Conservation (phyloP, 176 grass and related monocot genomes). For the Zea mays region Zm-B73-REFERENCE-NAM-5.0 NC_050102.1:17481001-17481500, state of each 20-base stretch:
- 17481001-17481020: conserved; percentile 65
- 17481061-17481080: conserved; percentile 72
- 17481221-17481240: conserved; percentile 72
- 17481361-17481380: conserved; percentile 70
- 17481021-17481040: conserved; percentile 67
- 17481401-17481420: conserved; percentile 90
- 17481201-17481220: conserved; percentile 85
- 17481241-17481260: conserved; percentile 78
- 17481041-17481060: conserved; percentile 58
- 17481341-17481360: conserved; percentile 50
- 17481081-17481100: conserved; percentile 75
- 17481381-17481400: conserved; percentile 69
- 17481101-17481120: conserved; percentile 87
- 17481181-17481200: conserved; percentile 52
- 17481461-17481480: conserved; percentile 78
- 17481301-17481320: conserved; percentile 69
- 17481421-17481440: conserved; percentile 82
- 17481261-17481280: conserved; percentile 93
- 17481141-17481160: conserved; percentile 79
- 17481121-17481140: conserved; percentile 44
- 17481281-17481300: conserved; percentile 84
- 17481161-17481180: conserved; percentile 79
- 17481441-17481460: conserved; percentile 82
- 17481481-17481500: conserved; percentile 66
- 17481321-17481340: conserved; percentile 66